Evolutionary conservation across 2,329 filamentous ascomycete species (phyloP).

Genomic region (Xylaria sp.): DNA sequence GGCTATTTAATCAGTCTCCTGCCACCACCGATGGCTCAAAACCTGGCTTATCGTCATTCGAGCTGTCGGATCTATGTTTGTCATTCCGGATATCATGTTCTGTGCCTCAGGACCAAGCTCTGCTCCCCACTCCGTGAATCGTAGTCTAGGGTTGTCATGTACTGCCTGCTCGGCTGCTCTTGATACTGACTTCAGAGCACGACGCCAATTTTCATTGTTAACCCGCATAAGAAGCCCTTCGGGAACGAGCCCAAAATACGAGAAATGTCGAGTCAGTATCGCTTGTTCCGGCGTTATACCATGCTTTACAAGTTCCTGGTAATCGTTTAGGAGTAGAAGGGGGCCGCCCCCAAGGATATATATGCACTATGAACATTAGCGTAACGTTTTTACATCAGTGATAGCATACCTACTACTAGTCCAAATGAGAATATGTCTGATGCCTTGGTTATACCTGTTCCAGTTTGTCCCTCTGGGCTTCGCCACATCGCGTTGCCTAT

Average conservation of each 20-base stretch:
- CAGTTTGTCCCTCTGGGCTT: conserved; percentile 53
- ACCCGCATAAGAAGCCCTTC: conserved; percentile 47
- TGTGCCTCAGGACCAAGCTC: conserved; percentile 35
- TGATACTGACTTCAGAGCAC: conserved; percentile 2
- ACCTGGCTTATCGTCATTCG: conserved; percentile 50
- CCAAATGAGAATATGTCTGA: conserved; percentile 53
- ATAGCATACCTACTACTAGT: conserved; percentile 48
- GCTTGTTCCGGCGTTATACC: conserved; percentile 45
- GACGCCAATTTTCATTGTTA: conserved; percentile 41
- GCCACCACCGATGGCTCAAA: conserved; percentile 41
- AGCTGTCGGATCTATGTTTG: conserved; percentile 47
- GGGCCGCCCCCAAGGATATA: conserved; percentile 51
- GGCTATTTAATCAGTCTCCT: neutral
- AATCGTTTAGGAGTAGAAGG: conserved; percentile 36
- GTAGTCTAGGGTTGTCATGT: conserved; percentile 3
- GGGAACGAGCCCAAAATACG: conserved; percentile 49
- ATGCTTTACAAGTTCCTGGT: conserved; percentile 26
- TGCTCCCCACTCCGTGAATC: conserved; percentile 19
- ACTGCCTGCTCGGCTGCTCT: conserved; percentile 7
- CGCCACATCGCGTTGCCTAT: conserved; percentile 55
- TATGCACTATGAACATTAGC: conserved; percentile 47
- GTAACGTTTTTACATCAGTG: neutral
- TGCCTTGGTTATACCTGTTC: conserved; percentile 47
- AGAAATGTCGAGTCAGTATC: conserved; percentile 50
- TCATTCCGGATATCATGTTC: conserved; percentile 50